A percentile compares a stretch with the other conserved stretches of the same genome.
phyloP scores from a whole-genome alignment of 352 stramenopile genomes.

The Phytophthora tubulina region DNA sequence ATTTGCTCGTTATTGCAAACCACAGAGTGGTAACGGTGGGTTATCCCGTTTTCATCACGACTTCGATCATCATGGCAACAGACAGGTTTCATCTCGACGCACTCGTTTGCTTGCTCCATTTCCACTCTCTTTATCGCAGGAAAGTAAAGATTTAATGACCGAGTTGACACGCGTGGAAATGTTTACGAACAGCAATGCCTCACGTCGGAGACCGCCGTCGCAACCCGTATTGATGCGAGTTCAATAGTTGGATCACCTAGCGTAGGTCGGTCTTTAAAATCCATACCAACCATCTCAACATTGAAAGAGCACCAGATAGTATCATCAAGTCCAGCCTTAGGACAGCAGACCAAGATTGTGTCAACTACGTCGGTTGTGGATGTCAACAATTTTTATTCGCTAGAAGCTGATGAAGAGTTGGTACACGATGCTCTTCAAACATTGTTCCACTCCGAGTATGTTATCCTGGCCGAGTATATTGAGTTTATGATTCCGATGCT shows the following conservation, averaged over 20 bases:
- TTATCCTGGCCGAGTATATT: constrained; percentile 36
- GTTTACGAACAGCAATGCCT: background rate
- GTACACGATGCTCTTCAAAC: constrained; percentile 13
- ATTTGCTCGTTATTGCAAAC: constrained; percentile 14
- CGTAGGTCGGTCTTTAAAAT: no score
- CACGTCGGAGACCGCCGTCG: no score
- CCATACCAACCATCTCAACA: no score
- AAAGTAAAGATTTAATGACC: constrained; percentile 5
- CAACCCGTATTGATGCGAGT: no score
- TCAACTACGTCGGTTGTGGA: no score
- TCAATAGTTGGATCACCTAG: no score
- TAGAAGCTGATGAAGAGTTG: background rate
- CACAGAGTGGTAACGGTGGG: constrained; percentile 17
- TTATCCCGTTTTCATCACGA: constrained; percentile 24
- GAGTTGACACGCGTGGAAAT: background rate
- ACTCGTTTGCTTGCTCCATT: constrained; percentile 16
- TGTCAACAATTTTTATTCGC: no score
- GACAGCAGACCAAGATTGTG: no score
- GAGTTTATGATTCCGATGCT: constrained; percentile 41
- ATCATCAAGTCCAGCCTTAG: no score
- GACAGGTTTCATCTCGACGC: constrained; percentile 7
- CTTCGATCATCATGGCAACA: constrained; percentile 7
- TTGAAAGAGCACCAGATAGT: no score
- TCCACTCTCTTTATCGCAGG: background rate
- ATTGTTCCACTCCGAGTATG: constrained; percentile 41